Evolutionary conservation across 2,329 filamentous ascomycete genomes (phyloP).

Genomic region (Apiospora aurea): DNA sequence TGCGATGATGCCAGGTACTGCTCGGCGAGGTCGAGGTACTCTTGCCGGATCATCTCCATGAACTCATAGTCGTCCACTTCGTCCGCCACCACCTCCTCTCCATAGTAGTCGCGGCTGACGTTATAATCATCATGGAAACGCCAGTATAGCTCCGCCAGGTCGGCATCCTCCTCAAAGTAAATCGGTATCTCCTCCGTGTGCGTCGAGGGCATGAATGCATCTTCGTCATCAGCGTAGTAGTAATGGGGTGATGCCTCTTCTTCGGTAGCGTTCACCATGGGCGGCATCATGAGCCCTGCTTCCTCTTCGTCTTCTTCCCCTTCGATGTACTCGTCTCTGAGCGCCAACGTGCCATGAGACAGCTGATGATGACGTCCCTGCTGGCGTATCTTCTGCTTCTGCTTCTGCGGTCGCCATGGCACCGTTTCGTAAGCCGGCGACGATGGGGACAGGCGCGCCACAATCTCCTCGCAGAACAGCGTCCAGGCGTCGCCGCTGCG

Average conservation of each 20-base stretch:
- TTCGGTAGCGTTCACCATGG: too few relatives aligned
- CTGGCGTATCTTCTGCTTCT: neutral
- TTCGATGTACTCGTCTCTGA: too few relatives aligned
- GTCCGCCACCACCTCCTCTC: neutral
- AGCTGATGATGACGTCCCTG: neutral
- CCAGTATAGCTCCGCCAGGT: neutral
- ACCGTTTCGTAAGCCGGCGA: neutral
- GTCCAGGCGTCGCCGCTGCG: conserved; percentile 13
- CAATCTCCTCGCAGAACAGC: neutral
- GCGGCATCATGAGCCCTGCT: too few relatives aligned
- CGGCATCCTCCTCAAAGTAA: neutral
- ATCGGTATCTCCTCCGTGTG: neutral
- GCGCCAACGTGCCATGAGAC: too few relatives aligned
- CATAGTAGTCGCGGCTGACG: neutral
- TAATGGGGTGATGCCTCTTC: too few relatives aligned
- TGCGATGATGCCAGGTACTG: conserved; percentile 14
- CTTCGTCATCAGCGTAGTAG: neutral
- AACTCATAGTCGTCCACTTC: neutral
- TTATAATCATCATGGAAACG: neutral
- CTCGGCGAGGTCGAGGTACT: conserved; percentile 14
- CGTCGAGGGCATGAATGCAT: neutral
- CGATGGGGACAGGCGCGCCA: neutral
- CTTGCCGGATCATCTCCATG: neutral
- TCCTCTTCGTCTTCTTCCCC: neutral
- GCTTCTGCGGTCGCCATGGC: neutral